Evolutionary conservation across 1,284 basidiomycete species (phyloP).

Genomic region (Uromyces viciae-fabae): DNA sequence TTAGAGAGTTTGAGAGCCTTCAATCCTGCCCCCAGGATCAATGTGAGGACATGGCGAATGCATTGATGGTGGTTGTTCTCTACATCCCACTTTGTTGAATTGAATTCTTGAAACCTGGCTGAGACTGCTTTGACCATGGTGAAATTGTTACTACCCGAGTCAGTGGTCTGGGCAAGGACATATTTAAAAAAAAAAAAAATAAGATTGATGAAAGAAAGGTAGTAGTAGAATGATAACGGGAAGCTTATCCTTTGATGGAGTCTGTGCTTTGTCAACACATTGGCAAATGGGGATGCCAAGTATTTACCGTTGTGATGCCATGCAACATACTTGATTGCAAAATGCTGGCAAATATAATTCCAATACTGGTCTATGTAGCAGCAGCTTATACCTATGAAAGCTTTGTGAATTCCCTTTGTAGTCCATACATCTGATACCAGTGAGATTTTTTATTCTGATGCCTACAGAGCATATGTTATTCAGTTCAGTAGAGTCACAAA

Average conservation of each 20-base stretch:
- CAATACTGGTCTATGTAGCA: neutral
- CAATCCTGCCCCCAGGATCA: neutral
- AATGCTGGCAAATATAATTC: neutral
- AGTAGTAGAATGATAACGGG: neutral
- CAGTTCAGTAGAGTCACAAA: neutral
- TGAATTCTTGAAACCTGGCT: neutral
- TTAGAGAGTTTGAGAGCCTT: neutral
- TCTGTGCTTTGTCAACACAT: neutral
- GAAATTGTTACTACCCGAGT: neutral
- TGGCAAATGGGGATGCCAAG: neutral
- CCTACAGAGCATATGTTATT: neutral
- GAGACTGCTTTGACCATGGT: neutral
- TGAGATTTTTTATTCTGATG: neutral
- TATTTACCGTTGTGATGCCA: neutral
- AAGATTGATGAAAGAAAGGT: neutral
- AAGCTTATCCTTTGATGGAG: neutral
- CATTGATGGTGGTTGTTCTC: neutral
- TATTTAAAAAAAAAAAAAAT: neutral
- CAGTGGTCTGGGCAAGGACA: neutral
- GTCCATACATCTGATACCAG: neutral
- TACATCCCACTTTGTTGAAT: neutral
- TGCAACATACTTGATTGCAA: neutral
- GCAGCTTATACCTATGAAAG: neutral
- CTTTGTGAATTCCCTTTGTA: neutral
- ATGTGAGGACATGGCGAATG: neutral